Percentiles rank a stretch among this genome's conserved stretches.
These are phyloP conservation scores for Alternaria sp. DNA, from an alignment of 2,329 filamentous ascomycete species.

Conservation along the genomic window DNA sequence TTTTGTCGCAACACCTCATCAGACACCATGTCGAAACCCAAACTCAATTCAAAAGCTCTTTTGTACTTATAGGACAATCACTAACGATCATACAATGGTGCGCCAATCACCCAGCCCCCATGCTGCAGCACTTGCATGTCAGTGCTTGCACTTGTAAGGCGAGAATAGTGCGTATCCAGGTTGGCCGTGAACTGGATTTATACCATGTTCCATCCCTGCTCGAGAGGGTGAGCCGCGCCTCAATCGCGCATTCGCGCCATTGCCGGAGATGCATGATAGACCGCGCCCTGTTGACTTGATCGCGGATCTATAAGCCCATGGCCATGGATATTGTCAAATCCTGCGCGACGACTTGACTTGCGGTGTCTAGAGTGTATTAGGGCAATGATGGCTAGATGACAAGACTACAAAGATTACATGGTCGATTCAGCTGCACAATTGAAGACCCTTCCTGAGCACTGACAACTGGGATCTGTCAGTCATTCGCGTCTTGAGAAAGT, in stretches of 20 bases:
- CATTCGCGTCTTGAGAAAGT: no score
- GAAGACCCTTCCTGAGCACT: neutral
- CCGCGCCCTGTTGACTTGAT: neutral
- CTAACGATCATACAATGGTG: neutral
- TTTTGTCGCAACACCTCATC: neutral
- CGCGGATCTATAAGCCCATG: neutral
- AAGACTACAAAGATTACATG: neutral
- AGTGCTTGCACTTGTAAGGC: neutral
- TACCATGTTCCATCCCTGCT: neutral
- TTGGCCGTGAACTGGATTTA: neutral
- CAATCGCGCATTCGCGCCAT: neutral
- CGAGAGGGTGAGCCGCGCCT: neutral
- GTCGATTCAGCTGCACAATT: neutral
- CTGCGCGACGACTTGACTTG: neutral
- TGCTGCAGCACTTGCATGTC: neutral
- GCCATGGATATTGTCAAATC: neutral
- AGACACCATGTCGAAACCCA: neutral
- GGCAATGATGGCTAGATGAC: neutral
- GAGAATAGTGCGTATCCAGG: neutral
- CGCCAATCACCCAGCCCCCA: neutral
- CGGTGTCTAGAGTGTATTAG: neutral
- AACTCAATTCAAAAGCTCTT: neutral
- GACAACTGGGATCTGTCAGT: no score
- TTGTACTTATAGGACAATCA: neutral
- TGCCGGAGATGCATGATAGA: neutral